Evolutionary conservation across 768 basidiomycete species (phyloP), one percentile per base, ranked within the genome.

Genomic region (Pisolithus microcarpus): DNA sequence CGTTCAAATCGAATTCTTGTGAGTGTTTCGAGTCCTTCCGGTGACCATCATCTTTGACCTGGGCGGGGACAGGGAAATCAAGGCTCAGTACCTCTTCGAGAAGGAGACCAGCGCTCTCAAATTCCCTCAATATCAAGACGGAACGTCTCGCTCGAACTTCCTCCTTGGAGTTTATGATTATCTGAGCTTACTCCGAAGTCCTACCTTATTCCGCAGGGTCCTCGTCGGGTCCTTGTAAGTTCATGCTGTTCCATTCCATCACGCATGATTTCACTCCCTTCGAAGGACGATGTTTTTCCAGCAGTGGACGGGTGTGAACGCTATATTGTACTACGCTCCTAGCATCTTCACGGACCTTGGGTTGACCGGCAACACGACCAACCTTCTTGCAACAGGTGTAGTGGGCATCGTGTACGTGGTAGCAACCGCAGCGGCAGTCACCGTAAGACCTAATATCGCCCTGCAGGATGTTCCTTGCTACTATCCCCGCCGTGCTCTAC

Each of bases 251-350:
- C 5, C 43, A 38, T 18, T 46, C 43, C 26, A 24, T 24, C 26
- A 6, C 26, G 43, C 30, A 4, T 42, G 60, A 42, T 58, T 19
- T 24, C 13, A 16, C 42, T 21, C 43, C 5, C 4, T 48, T 34
- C 34, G 5, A 44, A 44, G 78, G 54, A 80, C 72, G 38, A 91
- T 84, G 85, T 84, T 82, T 70, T 88, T 85, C 73, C 87, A 88
- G 62, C 86, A 88, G 66, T 88, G 85, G 85, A 87, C 85, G 28
- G 87, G 86, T 54, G 75, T 86, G 58, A 86, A 87, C 56, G 83
- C 80, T 6, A 83, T 87, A 56, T 67, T 88, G 46, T 88, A 87
- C 70, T 88, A 87, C 57, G 85, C 86, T 0, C 87, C 83, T 2
- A 74, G 68, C 38, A 88, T 90, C 52, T 90, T 89, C 72, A 43